Evolutionary conservation across 2,329 filamentous ascomycete genomes (phyloP).

Genomic region (Botryotinia calthae): DNA sequence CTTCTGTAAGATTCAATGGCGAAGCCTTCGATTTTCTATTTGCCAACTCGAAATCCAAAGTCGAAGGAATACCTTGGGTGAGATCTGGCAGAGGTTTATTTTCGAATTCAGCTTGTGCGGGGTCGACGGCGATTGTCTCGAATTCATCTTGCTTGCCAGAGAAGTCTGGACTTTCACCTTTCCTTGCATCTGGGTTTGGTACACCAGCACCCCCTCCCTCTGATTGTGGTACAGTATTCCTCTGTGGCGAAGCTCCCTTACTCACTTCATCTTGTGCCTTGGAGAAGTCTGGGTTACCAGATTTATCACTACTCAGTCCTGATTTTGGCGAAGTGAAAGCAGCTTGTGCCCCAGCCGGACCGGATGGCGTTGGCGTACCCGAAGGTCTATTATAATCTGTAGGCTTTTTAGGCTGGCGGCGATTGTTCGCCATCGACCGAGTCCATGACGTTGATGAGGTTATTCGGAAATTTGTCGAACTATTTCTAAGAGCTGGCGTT

Average conservation of each 20-base stretch:
- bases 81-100: constrained; percentile 79
- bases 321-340: constrained; percentile 25
- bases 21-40: constrained; percentile 38
- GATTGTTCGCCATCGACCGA: constrained; percentile 46
- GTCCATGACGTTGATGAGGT: constrained; percentile 43
- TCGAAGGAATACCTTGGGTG: constrained; percentile 92
- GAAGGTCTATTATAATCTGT: constrained; percentile 28
- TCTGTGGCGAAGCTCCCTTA: constrained; percentile 24
- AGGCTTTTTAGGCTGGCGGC: constrained; percentile 34
- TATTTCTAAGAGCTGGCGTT: constrained; percentile 31
- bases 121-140: constrained; percentile 42
- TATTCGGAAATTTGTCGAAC: constrained; percentile 37
- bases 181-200: constrained; percentile 24
- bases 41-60: constrained; percentile 72
- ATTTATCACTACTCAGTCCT: constrained; percentile 26
- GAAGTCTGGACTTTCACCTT: constrained; percentile 26
- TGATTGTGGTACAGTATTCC: constrained; percentile 24
- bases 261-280: constrained; percentile 27
- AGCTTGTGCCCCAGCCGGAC: constrained; percentile 22
- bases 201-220: constrained; percentile 23
- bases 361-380: constrained; percentile 23
- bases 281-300: constrained; percentile 28
- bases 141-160: constrained; percentile 34
- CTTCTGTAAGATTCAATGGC: constrained; percentile 51
- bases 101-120: constrained; percentile 47